A percentile compares a stretch with the other conserved stretches of the same genome.
Evolutionary conservation across 2,329 filamentous ascomycete species (phyloP).

Genomic region (Thyridium curvatum): DNA sequence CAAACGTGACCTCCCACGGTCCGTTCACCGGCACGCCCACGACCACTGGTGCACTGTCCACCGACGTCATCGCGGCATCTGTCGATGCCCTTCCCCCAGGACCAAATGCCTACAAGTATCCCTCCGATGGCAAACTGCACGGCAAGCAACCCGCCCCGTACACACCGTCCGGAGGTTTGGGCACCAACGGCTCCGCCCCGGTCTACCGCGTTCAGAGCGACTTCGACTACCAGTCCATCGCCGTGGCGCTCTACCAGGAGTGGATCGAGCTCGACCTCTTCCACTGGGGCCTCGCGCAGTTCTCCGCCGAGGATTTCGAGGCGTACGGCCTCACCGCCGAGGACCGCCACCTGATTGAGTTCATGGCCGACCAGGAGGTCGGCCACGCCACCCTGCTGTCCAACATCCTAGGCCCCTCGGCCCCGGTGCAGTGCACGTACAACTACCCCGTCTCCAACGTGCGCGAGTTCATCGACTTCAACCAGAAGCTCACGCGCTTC

Average conservation of each 20-base stretch:
- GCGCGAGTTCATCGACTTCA: slow-evolving; percentile 75
- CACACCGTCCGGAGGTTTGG: slow-evolving; percentile 64
- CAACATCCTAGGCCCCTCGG: slow-evolving; percentile 68
- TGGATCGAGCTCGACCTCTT: slow-evolving; percentile 83
- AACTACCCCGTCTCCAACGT: slow-evolving; percentile 74
- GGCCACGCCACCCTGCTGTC: slow-evolving; percentile 72
- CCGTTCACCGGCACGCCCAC: slow-evolving; percentile 60
- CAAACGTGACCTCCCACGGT: slow-evolving; percentile 60
- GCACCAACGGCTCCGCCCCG: slow-evolving; percentile 70
- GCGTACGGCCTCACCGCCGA: slow-evolving; percentile 61
- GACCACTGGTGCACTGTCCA: slow-evolving; percentile 63
- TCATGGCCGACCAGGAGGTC: slow-evolving; percentile 72
- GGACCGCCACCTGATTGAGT: slow-evolving; percentile 64
- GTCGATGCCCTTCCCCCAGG: slow-evolving; percentile 53
- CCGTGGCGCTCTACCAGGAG: slow-evolving; percentile 72
- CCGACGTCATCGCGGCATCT: slow-evolving; percentile 46
- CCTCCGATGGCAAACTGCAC: slow-evolving; percentile 62
- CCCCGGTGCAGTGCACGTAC: slow-evolving; percentile 72
- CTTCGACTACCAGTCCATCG: slow-evolving; percentile 75
- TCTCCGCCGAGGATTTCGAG: slow-evolving; percentile 63
- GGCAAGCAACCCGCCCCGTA: slow-evolving; percentile 65
- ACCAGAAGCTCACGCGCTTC: slow-evolving; percentile 76
- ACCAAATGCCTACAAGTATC: slow-evolving; percentile 61
- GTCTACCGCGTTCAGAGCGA: slow-evolving; percentile 75
- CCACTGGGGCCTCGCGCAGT: slow-evolving; percentile 66